Percentiles rank a stretch among this genome's conserved stretches.
Conservation (phyloP, 768 basidiomycete species). For the Psilocybe cyanescens region DNA sequence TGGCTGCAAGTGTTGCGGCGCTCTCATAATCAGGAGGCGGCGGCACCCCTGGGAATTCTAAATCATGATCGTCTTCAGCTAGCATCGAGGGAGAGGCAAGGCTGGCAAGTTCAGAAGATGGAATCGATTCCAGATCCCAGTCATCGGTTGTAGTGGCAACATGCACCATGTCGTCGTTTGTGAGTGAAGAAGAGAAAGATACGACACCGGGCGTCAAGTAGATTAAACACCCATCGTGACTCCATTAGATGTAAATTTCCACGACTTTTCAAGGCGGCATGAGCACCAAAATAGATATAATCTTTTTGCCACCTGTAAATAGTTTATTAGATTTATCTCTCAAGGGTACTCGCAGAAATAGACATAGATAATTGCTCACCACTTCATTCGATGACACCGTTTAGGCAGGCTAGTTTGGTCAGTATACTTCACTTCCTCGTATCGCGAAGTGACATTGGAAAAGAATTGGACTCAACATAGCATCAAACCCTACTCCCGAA, state of each 20-base stretch:
- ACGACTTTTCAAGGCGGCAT: background rate
- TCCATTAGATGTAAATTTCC: no score
- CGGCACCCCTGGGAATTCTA: background rate
- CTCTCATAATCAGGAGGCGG: background rate
- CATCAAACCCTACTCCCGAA: no score
- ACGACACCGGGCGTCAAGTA: background rate
- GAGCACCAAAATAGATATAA: background rate
- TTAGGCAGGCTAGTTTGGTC: no score
- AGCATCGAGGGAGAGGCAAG: background rate
- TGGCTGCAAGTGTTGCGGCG: background rate
- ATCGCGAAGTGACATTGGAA: no score
- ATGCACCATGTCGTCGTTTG: background rate
- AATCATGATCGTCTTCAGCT: background rate
- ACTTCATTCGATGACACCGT: no score
- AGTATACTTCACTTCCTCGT: no score
- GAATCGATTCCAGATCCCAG: background rate
- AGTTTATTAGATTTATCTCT: background rate
- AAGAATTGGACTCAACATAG: no score
- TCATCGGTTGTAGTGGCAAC: background rate
- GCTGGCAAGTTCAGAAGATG: background rate
- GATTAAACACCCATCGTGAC: no score
- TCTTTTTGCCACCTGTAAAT: background rate
- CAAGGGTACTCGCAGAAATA: no score
- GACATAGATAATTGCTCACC: no score
- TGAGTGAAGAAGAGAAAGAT: background rate